Percentiles rank a stretch among this genome's conserved stretches.
Evolutionary conservation across 208 protist genomes (phyloP).

Genomic region (Trypanosoma conorhini): DNA sequence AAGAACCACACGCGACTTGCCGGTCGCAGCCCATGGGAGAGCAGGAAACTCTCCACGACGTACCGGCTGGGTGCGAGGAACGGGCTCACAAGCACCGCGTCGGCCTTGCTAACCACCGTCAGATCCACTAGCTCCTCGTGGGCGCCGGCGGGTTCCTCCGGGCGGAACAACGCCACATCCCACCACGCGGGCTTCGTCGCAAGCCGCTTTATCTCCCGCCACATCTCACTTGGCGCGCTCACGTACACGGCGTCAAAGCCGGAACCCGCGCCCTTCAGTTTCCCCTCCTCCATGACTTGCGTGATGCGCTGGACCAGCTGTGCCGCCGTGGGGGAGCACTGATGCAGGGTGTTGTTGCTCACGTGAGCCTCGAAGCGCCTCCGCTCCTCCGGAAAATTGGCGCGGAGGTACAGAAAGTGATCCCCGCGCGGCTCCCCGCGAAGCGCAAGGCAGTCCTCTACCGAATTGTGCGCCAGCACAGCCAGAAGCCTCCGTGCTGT

Average conservation of each 20-base stretch:
- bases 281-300: constrained; percentile 22
- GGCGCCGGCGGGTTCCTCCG: constrained; percentile 17
- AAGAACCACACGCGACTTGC: constrained; percentile 40
- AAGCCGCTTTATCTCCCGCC: constrained; percentile 30
- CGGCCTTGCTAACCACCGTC: constrained; percentile 38
- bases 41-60: constrained; percentile 50
- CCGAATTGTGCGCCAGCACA: constrained; percentile 37
- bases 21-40: constrained; percentile 35
- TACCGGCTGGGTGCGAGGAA: constrained; percentile 42
- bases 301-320: constrained; percentile 30
- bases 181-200: constrained; percentile 22
- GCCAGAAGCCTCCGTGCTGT: constrained; percentile 20
- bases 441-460: constrained; percentile 26
- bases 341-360: constrained; percentile 23
- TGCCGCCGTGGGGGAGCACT: constrained; percentile 40
- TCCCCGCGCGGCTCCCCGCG: constrained; percentile 29
- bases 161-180: constrained; percentile 25
- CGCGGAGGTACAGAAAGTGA: constrained; percentile 51
- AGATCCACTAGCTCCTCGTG: constrained; percentile 44
- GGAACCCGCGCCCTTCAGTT: background rate
- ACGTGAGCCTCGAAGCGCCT: constrained; percentile 23
- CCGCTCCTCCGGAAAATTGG: constrained; percentile 35
- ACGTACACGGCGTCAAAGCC: constrained; percentile 41
- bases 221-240: constrained; percentile 25
- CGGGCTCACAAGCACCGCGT: constrained; percentile 39